These are phyloP conservation scores for Aspergillus cristatus DNA, from an alignment of 495 filamentous ascomycete species.

Conservation along the genomic window DNA sequence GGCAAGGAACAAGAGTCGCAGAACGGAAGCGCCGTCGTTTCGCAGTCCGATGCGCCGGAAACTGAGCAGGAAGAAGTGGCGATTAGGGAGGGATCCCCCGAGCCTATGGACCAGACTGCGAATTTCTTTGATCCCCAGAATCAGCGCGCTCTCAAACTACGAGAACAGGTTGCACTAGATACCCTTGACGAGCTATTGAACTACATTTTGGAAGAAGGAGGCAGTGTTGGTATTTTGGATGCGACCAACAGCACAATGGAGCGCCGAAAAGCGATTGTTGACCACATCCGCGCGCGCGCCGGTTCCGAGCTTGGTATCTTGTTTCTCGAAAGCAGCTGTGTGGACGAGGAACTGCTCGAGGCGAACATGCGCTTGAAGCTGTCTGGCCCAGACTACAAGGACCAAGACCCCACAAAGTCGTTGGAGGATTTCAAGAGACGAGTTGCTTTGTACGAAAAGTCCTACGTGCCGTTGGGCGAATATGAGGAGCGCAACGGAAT, in stretches of 20 bases:
- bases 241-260: conserved; percentile 92
- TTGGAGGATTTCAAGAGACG: conserved; percentile 88
- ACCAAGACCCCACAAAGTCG: conserved; percentile 75
- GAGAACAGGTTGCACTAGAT: conserved; percentile 85
- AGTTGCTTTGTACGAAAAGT: conserved; percentile 86
- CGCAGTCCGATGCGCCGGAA: conserved; percentile 12
- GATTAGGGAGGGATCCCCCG: conserved; percentile 28
- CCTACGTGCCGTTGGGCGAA: conserved; percentile 82
- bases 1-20: conserved; percentile 28
- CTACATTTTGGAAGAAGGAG: conserved; percentile 71
- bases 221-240: conserved; percentile 95
- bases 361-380: conserved; percentile 97
- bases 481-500: conserved; percentile 83
- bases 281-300: conserved; percentile 71
- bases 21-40: conserved; percentile 23
- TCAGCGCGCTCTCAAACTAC: conserved; percentile 64
- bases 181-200: conserved; percentile 87
- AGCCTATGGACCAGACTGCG: conserved; percentile 76
- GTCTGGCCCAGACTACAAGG: conserved; percentile 92
- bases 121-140: conserved; percentile 93
- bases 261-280: conserved; percentile 72
- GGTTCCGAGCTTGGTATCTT: conserved; percentile 81
- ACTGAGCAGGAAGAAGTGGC: conserved; percentile 16
- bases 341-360: conserved; percentile 73
- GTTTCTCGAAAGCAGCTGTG: conserved; percentile 89